Base-by-base conservation (phyloP, 192 early-diverging fungal genomes). In the Chytriomyces confervae region DNA sequence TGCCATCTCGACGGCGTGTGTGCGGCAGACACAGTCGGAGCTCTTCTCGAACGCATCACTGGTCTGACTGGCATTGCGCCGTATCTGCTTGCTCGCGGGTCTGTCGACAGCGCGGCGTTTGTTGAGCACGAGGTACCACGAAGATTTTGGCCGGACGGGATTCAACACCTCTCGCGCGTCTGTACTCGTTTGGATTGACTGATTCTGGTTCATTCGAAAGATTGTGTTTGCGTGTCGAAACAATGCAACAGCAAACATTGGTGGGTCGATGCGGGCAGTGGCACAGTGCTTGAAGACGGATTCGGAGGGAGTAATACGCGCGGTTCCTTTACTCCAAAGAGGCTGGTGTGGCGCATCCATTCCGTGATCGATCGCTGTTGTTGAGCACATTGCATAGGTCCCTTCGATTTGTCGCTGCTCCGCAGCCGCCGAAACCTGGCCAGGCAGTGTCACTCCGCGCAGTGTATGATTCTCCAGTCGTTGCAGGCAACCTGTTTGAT, bases 61-160 rank as follows among this genome's bases (percentile, higher is more conserved):
- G 72, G 72, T 6, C 60, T 73, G 10, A 73, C 27, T 36, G 72
- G 72, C 72, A 8, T 6, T 18, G 72, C 72, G 27, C 11, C 72
- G 29, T 10, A 18, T 6, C 72, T 73, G 29, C 10, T 61, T 16
- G 72, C 72, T 5, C 11, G 6, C 18, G 60, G 50, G 7, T 7
- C 61, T 6, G 9, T 53, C 51, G 60, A 43, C 23, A 36, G 10
- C 1, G 27, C 60, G 6, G 48, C 45, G 6, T n/a, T 73, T 5
- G 72, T 20, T 43, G 72, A 73, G 51, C 57, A 62, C 6, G 72
- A 73, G 44, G 18, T 61, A n/a, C n/a, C n/a, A n/a, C n/a, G n/a
- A n/a, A n/a, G n/a, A n/a, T n/a, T n/a, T n/a, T n/a, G n/a, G n/a
- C n/a, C n/a, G n/a, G n/a, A n/a, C 27, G 72, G 60, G 8, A 62